Evolutionary conservation across 2,329 filamentous ascomycete species (phyloP).

Genomic region (Sporothrix sp.): DNA sequence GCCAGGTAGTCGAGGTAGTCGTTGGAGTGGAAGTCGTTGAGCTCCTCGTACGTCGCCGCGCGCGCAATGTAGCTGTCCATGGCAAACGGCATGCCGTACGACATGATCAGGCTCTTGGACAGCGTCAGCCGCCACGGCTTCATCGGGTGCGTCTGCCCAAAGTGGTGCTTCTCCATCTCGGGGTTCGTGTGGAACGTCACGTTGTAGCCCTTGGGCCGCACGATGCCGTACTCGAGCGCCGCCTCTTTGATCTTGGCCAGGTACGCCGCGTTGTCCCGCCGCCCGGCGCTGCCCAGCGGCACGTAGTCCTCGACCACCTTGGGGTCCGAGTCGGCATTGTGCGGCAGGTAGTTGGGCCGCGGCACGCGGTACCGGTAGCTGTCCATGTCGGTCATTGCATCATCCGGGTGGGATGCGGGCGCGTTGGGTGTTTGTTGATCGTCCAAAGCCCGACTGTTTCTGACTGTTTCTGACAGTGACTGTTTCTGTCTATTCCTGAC

Average conservation of each 20-base stretch:
- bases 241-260: constrained; percentile 48
- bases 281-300: constrained; percentile 40
- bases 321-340: constrained; percentile 41
- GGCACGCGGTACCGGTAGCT: constrained; percentile 45
- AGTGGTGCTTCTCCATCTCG: constrained; percentile 91
- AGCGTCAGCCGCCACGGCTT: constrained; percentile 96
- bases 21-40: constrained; percentile 73
- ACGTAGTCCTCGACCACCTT: constrained; percentile 43
- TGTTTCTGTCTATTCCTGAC: too few species aligned
- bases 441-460: too few species aligned
- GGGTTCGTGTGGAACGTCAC: constrained; percentile 96
- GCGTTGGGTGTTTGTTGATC: too few species aligned
- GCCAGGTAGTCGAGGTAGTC: constrained; percentile 89
- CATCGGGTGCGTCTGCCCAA: constrained; percentile 95
- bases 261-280: constrained; percentile 47
- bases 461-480: too few species aligned
- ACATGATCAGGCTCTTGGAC: constrained; percentile 87
- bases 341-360: constrained; percentile 51
- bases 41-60: constrained; percentile 76
- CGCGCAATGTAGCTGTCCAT: constrained; percentile 91
- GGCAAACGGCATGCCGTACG: constrained; percentile 89
- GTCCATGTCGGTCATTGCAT: constrained; percentile 31
- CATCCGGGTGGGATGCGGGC: background rate
- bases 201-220: constrained; percentile 71
- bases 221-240: constrained; percentile 57